Conservation (phyloP, 225 moss, liverwort and hornwort species). For the Physcomitrium patens region DNA sequence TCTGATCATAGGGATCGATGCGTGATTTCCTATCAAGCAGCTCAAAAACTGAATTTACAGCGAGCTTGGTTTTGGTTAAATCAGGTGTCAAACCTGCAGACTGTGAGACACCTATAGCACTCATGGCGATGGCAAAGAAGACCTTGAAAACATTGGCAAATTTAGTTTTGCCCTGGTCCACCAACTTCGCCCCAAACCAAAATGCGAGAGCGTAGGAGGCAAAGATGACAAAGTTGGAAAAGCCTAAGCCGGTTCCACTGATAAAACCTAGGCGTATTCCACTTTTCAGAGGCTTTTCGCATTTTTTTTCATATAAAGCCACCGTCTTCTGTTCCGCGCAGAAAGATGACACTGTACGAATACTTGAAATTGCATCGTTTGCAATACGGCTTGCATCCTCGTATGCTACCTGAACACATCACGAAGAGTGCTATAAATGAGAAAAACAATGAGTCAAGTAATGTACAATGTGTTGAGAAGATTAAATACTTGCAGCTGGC, state of each 20-base stretch:
- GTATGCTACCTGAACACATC: slow-evolving; percentile 28
- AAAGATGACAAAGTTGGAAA: slow-evolving; percentile 34
- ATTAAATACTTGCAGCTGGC: background rate
- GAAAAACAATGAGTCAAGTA: background rate
- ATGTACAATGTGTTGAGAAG: background rate
- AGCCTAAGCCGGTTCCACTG: slow-evolving; percentile 32
- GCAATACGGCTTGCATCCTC: slow-evolving; percentile 39
- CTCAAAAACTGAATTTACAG: slow-evolving; percentile 49
- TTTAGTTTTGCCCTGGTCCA: slow-evolving; percentile 18
- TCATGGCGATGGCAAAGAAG: slow-evolving; percentile 50
- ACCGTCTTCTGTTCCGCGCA: slow-evolving; percentile 35
- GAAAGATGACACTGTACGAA: slow-evolving; percentile 38
- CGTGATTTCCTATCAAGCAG: slow-evolving; percentile 44
- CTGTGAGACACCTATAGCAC: slow-evolving; percentile 42
- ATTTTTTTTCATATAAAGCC: slow-evolving; percentile 27
- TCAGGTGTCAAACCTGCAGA: slow-evolving; percentile 46
- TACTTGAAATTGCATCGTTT: slow-evolving; percentile 38
- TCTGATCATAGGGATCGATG: slow-evolving; percentile 43
- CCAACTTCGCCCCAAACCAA: slow-evolving; percentile 33
- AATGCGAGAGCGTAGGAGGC: slow-evolving; percentile 32
- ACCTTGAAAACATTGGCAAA: slow-evolving; percentile 32
- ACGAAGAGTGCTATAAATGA: background rate
- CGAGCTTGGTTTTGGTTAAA: slow-evolving; percentile 48
- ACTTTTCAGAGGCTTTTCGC: slow-evolving; percentile 29
- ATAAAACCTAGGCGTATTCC: slow-evolving; percentile 36